A percentile compares a stretch with the other conserved stretches of the same genome.
phyloP scores from a whole-genome alignment of 78 protist genomes.

The Neovahlkampfia damariscottae region DNA sequence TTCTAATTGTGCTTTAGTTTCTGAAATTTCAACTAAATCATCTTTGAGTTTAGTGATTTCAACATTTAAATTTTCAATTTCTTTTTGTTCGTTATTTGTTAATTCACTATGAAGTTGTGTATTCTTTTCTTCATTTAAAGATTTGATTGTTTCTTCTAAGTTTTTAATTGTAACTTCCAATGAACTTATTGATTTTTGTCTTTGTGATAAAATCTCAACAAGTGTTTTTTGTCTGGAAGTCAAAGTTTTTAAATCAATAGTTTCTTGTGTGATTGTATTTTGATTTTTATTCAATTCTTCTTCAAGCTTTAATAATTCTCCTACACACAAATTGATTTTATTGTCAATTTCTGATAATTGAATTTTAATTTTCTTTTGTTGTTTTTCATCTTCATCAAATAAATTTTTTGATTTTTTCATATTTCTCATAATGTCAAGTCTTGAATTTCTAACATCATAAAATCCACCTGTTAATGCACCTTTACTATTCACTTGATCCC shows the following conservation, averaged over 20 bases:
- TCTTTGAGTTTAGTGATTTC: no score
- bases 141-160: no score
- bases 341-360: background rate
- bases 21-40: no score
- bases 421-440: background rate
- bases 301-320: background rate
- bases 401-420: background rate
- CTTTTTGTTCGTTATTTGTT: no score
- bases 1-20: background rate
- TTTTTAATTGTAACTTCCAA: no score
- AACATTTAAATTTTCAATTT: no score
- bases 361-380: background rate
- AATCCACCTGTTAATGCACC: conserved; percentile 93
- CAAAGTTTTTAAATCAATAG: background rate
- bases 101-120: no score
- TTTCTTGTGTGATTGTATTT: background rate
- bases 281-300: conserved; percentile 2
- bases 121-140: no score
- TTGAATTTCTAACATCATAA: conserved; percentile 25
- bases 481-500: conserved; percentile 66
- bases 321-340: background rate
- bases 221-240: background rate
- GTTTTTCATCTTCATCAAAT: background rate
- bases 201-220: background rate
- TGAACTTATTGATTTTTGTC: background rate